These are phyloP conservation scores for Bipolaris zeicola DNA, from an alignment of 2,329 filamentous ascomycete genomes.

Conservation along the genomic window DNA sequence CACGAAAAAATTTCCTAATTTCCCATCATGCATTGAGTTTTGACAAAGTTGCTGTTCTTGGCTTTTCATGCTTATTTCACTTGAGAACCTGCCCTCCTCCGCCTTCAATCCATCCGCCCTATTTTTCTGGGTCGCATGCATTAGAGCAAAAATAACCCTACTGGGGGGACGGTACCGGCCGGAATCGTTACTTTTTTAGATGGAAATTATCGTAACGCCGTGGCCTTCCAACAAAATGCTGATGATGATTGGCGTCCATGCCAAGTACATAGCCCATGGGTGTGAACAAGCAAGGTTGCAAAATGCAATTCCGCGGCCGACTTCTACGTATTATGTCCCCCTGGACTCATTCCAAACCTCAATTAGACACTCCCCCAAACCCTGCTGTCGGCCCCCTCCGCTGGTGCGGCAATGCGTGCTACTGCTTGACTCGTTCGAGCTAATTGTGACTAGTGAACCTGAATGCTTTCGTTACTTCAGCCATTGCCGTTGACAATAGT, in stretches of 20 bases:
- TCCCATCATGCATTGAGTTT: background rate
- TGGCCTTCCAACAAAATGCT: background rate
- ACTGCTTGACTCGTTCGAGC: background rate
- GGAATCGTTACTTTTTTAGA: background rate
- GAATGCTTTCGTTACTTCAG: slow-evolving; percentile 19
- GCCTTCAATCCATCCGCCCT: background rate
- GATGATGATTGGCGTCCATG: background rate
- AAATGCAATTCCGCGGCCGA: background rate
- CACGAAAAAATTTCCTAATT: background rate
- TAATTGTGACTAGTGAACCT: slow-evolving; percentile 12
- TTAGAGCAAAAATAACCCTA: background rate
- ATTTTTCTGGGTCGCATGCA: background rate
- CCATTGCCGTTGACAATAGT: slow-evolving; percentile 33
- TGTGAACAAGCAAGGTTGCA: background rate
- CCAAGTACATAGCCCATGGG: background rate
- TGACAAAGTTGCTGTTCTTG: background rate
- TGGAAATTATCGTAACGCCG: slow-evolving; percentile 2
- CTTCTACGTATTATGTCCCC: background rate
- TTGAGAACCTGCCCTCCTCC: background rate
- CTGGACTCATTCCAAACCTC: background rate
- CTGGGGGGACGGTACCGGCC: background rate
- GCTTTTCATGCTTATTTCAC: slow-evolving; percentile 8
- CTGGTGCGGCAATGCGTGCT: background rate
- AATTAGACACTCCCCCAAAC: background rate
- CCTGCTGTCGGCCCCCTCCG: background rate